These are phyloP conservation scores for Rhodomyrtus psidioides DNA, from an alignment of 441 rosid species.

Conservation along the genomic window DNA sequence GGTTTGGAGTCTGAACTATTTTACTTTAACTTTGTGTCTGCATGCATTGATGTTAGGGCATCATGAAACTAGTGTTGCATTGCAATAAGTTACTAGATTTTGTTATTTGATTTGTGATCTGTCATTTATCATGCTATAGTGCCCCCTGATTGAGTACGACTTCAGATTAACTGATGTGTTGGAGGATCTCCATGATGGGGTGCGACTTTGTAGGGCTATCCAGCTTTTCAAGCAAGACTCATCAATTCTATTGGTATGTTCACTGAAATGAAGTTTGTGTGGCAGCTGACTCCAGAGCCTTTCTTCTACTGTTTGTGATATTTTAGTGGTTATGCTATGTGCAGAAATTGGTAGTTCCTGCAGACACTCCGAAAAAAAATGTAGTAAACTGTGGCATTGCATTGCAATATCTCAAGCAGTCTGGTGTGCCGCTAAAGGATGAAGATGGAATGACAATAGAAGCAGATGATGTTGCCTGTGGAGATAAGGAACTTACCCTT, in stretches of 20 bases:
- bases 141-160: slow-evolving; percentile 62
- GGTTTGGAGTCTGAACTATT: neutral
- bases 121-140: slow-evolving; percentile 30
- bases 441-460: slow-evolving; percentile 56
- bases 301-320: neutral
- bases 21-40: neutral
- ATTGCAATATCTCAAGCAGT: slow-evolving; percentile 55
- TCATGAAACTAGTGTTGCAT: neutral
- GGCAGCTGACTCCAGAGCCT: neutral
- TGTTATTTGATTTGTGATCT: neutral
- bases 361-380: slow-evolving; percentile 62
- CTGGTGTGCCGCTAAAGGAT: slow-evolving; percentile 56
- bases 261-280: neutral
- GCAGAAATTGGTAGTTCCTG: slow-evolving; percentile 80
- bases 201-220: slow-evolving; percentile 82
- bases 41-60: neutral
- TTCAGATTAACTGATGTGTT: slow-evolving; percentile 63
- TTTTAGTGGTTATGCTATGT: slow-evolving; percentile 1
- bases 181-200: slow-evolving; percentile 84
- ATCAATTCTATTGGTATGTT: slow-evolving; percentile 67
- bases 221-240: slow-evolving; percentile 76
- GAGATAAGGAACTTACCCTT: slow-evolving; percentile 78
- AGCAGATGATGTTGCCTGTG: slow-evolving; percentile 64
- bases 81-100: neutral
- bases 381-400: slow-evolving; percentile 64